Percentiles rank a stretch among this genome's conserved stretches.
phyloP scores from a whole-genome alignment of 306 rosid species.

The Quercus engelmannii region DNA sequence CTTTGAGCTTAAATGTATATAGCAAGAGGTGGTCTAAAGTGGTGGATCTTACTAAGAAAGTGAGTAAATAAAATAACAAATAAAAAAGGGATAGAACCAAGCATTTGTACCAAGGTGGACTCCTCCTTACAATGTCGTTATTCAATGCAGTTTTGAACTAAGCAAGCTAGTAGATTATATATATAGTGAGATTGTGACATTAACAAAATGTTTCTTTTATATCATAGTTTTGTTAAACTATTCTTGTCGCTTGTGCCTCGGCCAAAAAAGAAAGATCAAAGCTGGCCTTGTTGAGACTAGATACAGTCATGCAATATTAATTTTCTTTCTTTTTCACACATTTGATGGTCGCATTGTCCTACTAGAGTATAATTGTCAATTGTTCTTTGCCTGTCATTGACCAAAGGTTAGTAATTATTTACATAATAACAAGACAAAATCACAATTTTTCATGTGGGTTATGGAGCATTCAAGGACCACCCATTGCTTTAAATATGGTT shows the following conservation, averaged over 20 bases:
- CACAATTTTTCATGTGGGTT: neutral
- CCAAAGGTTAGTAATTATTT: neutral
- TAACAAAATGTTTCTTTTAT: too few species aligned
- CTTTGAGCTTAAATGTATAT: neutral
- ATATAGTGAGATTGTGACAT: too few species aligned
- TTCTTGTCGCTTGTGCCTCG: neutral
- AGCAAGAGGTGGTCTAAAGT: neutral
- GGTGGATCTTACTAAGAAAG: conserved; percentile 23
- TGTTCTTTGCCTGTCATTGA: neutral
- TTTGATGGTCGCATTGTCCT: neutral
- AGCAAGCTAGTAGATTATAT: conserved; percentile 7
- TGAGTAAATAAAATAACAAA: neutral
- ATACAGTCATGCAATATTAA: neutral
- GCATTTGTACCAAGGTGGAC: neutral
- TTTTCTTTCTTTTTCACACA: neutral
- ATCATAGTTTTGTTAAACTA: conserved; percentile 22
- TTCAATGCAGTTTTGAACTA: too few species aligned
- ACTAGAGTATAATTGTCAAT: neutral
- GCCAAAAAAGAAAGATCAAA: neutral
- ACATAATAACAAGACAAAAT: neutral
- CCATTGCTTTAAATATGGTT: neutral
- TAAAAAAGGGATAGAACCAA: too few species aligned
- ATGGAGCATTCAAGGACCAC: neutral
- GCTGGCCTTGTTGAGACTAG: neutral
- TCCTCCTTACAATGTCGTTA: neutral